phyloP scores from a whole-genome alignment of 106 monocot genomes.

The Allium sativum region DNA sequence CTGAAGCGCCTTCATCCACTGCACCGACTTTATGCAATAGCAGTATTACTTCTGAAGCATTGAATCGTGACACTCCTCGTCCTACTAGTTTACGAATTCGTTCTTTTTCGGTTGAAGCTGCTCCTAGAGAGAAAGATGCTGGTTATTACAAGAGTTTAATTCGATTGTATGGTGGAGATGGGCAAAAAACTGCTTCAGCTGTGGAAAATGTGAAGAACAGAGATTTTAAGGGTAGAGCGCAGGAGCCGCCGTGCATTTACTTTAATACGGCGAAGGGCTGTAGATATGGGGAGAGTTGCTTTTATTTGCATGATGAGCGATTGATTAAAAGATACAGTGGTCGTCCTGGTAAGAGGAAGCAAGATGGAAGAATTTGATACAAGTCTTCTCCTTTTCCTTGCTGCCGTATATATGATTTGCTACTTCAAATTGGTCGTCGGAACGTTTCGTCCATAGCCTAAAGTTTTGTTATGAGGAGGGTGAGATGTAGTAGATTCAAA shows the following conservation, averaged over 20 bases:
- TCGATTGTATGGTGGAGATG: conserved; percentile 68
- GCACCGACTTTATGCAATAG: not conserved
- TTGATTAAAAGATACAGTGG: not conserved
- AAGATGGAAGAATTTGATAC: conserved; percentile 36
- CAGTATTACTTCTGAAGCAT: not conserved
- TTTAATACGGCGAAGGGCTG: conserved; percentile 75
- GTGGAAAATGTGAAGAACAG: conserved; percentile 1
- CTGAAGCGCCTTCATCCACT: not conserved
- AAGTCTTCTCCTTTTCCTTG: no score
- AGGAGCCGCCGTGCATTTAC: conserved; percentile 44
- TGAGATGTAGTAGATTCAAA: no score
- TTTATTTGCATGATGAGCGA: conserved; percentile 49
- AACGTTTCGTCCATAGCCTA: no score
- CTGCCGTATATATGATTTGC: no score
- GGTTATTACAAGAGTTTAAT: conserved; percentile 63
- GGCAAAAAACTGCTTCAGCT: conserved; percentile 10
- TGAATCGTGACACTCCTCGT: not conserved
- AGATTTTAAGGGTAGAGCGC: conserved; percentile 9
- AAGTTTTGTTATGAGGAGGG: no score
- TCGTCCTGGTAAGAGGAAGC: conserved; percentile 26
- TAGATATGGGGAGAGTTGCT: conserved; percentile 53
- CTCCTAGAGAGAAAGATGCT: conserved; percentile 16
- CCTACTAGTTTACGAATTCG: not conserved
- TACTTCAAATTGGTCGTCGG: no score
- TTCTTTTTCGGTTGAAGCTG: not conserved